Base-by-base conservation (phyloP, 371 early-diverging fungal genomes). In the Rhizopus microsporus region DNA sequence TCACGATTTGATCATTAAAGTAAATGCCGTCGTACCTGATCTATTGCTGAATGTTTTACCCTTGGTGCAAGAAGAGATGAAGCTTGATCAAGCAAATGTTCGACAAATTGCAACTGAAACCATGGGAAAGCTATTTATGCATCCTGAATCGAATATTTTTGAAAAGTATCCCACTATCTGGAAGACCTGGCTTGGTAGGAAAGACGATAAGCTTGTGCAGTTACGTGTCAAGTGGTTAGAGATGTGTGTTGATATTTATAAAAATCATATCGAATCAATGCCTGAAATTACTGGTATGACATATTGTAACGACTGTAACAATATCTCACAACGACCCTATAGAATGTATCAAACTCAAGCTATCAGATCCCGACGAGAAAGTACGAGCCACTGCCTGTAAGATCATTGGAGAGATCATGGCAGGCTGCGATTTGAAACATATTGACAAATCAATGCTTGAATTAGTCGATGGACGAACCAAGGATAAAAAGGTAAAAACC, bases 351-450 rank as follows among this genome's bases (percentile, higher is more conserved):
- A 81, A 71, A 29, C 82, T 85, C 46, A 93, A 91, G 65, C 62
- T 94, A 17, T 65, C 82, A 12, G 98, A 98, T 68, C 91, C 93
- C 0, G 97, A 98, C 54, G 97, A 98, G 34, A 93, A 91, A 62
- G 95, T 98, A 8, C 90, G 98, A 5, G 67, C 83, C 29, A 81
- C 86, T 0, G 85, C 84, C 0, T 88, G 95, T 66, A 84, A 82
- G 60, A 65, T 86, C 1, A 63, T 96, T 16, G 84, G 84, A 7
- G 68, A 78, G 40, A 64, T 96, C 29, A 88, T 86, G 35, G 46
- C 30, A 2, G 82, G 82, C 2, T 60, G 65, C 32, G 69, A 84
- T 4, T 68, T 83, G 4, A 72, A 77, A 39, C 69, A 74, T n/a
- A 63, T 93, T 3, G 74, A 84, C 38, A 79, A 77, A 16, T 64